A percentile compares a stretch with the other conserved stretches of the same genome.
Evolutionary conservation across 306 rosid species (phyloP).

Genomic region (Castanospermum australe): DNA sequence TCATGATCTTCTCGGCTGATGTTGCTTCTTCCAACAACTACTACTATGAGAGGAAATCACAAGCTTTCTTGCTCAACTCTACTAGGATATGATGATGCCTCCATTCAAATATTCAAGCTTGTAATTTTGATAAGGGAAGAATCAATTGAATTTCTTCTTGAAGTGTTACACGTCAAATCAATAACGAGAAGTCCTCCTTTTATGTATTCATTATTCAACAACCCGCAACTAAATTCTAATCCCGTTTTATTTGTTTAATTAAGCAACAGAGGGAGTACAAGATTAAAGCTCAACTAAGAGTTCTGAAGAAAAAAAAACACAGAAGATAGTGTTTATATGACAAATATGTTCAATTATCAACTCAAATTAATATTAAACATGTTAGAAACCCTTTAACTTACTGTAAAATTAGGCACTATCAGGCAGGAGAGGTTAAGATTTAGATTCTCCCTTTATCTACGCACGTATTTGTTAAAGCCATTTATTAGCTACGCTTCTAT

Average conservation of each 20-base stretch:
- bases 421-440: too few species aligned
- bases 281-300: not conserved
- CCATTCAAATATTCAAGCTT: too few species aligned
- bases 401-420: too few species aligned
- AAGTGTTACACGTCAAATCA: too few species aligned
- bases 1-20: conserved; percentile 61
- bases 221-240: not conserved
- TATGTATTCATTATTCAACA: not conserved
- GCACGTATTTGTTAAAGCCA: conserved; percentile 58
- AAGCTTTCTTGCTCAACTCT: conserved; percentile 50
- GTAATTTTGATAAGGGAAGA: too few species aligned
- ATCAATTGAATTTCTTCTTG: too few species aligned
- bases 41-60: conserved; percentile 52
- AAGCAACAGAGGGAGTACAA: not conserved
- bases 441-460: too few species aligned
- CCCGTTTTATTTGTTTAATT: not conserved
- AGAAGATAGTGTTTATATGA: too few species aligned
- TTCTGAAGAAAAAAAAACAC: too few species aligned
- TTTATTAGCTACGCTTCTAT: conserved; percentile 39
- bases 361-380: too few species aligned
- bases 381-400: too few species aligned
- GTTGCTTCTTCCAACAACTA: conserved; percentile 34
- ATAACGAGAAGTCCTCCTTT: not conserved
- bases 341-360: too few species aligned
- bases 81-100: not conserved